Evolutionary conservation across 192 early-diverging fungal species (phyloP).

Genomic region (Rhizophlyctis rosea): DNA sequence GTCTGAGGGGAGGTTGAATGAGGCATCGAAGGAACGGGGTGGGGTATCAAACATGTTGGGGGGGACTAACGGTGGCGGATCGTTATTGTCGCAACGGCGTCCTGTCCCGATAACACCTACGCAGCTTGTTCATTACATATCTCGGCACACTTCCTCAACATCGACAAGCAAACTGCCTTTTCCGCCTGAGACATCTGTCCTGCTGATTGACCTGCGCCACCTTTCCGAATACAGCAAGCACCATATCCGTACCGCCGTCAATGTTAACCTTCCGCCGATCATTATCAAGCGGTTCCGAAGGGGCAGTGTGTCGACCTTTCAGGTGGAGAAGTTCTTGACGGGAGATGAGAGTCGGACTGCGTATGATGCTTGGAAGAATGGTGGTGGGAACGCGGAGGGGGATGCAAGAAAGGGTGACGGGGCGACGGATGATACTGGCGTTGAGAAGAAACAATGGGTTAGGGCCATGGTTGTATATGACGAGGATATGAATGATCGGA

Average conservation of each 20-base stretch:
- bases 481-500: constrained; percentile 22
- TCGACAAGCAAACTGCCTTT: no score
- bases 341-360: constrained; percentile 13
- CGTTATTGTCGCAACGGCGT: no score
- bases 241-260: constrained; percentile 27
- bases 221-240: constrained; percentile 19
- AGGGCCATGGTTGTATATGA: constrained; percentile 9
- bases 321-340: constrained; percentile 35
- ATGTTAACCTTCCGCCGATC: constrained; percentile 35
- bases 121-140: no score
- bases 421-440: neutral
- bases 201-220: constrained; percentile 32
- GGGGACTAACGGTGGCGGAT: no score
- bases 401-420: neutral
- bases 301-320: constrained; percentile 30
- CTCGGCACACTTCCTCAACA: no score
- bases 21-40: no score
- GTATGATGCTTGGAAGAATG: constrained; percentile 32
- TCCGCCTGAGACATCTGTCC: no score
- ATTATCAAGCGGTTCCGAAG: constrained; percentile 41
- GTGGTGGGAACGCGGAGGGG: neutral
- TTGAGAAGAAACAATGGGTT: neutral
- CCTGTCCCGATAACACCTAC: no score
- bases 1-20: no score
- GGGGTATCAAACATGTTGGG: no score